Evolutionary conservation across 2,329 filamentous ascomycete genomes (phyloP), one percentile per base, ranked within the genome.

Genomic region (Trichothecium sympodiale): DNA sequence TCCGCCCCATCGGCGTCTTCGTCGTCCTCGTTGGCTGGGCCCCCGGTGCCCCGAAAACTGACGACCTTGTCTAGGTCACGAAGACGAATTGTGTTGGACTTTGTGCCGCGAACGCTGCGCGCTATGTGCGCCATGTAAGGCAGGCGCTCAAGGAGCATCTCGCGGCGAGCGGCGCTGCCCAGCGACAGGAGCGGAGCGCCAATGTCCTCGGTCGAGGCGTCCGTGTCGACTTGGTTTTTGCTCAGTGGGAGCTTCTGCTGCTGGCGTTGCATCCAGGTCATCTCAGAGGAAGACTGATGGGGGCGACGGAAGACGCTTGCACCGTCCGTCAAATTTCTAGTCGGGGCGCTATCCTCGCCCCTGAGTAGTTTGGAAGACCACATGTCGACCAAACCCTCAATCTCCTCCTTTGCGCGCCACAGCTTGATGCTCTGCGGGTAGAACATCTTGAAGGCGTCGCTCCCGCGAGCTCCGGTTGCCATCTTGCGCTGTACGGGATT

Each of bases 371-470:
- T 71, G 1, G 69, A 64, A 1, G 78, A 74, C 69, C 82, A 84
- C 38, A 80, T 50, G 38, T 86, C 81, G 1, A 94, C 62, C 2
- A 85, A 55, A 1, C 74, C 77, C 41, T 85, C 80, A 5, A 89
- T 69, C 53, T 95, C 88, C 52, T 96, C 88, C 43, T 76, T 81
- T 37, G 77, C 72, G 40, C 80, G 73, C 86, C 88, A 94, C 9
- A 95, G 58, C 46, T 86, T 86, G 29, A 94, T 62, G 37, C 82
- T 86, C 1, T 78, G 78, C 0, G 91, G 91, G 50, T 91, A 98
- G 46, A 88, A 93, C 84, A 98, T 94, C 51, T 83, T 88, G 60
- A 79, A 80, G 1, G 82, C 73, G 49, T 87, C 83, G 28, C 47
- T 65, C 56, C 44, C 59, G 52, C 41, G 67, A 55, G 49, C 61